Evolutionary conservation across 2,329 filamentous ascomycete genomes (phyloP).

Genomic region (Ophiocordyceps camponoti-saundersi): DNA sequence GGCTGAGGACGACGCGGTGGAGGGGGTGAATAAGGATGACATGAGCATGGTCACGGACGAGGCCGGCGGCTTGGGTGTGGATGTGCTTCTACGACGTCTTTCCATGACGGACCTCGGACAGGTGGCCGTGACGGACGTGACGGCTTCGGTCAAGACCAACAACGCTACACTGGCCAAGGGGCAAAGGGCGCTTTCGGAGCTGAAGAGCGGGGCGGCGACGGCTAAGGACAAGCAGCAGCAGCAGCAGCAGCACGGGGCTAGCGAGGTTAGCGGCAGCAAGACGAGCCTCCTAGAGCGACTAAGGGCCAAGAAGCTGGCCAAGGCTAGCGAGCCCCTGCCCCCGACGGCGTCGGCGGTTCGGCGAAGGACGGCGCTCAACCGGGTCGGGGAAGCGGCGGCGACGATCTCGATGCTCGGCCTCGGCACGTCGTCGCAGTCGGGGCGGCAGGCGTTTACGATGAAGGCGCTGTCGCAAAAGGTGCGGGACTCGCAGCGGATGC

Average conservation of each 20-base stretch:
- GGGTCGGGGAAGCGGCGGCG: slow-evolving; percentile 49
- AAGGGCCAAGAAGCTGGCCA: slow-evolving; percentile 49
- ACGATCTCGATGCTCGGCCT: slow-evolving; percentile 50
- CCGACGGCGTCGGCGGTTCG: slow-evolving; percentile 39
- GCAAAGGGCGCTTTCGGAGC: slow-evolving; percentile 49
- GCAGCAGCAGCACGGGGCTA: slow-evolving; percentile 8
- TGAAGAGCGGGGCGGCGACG: slow-evolving; percentile 40
- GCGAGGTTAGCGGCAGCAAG: slow-evolving; percentile 27
- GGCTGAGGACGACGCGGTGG: slow-evolving; percentile 1
- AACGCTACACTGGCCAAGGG: slow-evolving; percentile 46
- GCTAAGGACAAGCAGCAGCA: slow-evolving; percentile 27
- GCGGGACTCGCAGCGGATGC: slow-evolving; percentile 45
- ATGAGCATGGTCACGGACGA: slow-evolving; percentile 6
- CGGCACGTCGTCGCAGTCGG: slow-evolving; percentile 30
- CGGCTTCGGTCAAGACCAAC: slow-evolving; percentile 24
- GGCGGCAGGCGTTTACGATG: slow-evolving; percentile 48
- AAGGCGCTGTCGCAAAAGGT: slow-evolving; percentile 45
- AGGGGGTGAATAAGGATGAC: background rate
- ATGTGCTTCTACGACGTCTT: slow-evolving; percentile 30
- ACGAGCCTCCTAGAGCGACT: slow-evolving; percentile 63
- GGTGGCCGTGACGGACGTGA: slow-evolving; percentile 16
- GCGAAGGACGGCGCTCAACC: slow-evolving; percentile 47
- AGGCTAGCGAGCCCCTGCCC: slow-evolving; percentile 36
- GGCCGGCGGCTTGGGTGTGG: slow-evolving; percentile 11
- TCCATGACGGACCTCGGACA: slow-evolving; percentile 33